Base-by-base conservation (phyloP, 2,329 filamentous ascomycete genomes). In the Emmonsia crescens region DNA sequence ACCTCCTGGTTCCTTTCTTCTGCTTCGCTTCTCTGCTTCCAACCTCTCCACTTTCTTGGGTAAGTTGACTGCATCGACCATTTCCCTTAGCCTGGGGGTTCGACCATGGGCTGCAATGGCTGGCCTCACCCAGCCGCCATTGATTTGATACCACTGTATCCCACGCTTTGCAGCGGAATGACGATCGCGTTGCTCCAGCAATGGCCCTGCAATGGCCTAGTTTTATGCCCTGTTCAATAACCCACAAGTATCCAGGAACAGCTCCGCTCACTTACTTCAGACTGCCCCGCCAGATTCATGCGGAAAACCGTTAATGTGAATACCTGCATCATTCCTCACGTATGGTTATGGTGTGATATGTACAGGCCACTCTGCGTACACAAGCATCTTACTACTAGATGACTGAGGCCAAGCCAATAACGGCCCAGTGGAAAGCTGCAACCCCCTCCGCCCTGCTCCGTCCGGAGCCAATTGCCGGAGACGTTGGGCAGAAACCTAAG, bases 401-500 rank as follows among this genome's bases (percentile, higher is more conserved):
- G 56, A 57, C 55, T 57, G 55, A 44, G 27, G 40, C 33, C 59
- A 60, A 33, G 9, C 44, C 33, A 59, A n/a, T 57, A 48, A 46
- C 21, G 51, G 49, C 60, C 40, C 31, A 27, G 52, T 56, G 44
- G 24, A 52, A 38, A 27, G 54, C 62, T 61, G 63, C 59, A 61
- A 51, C 46, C 52, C 24, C 57, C 40, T 59, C 63, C 63, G 54
- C 61, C 61, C 55, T 61, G 51, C 49, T 52, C 58, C 46, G 29
- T 5, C 48, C 59, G 61, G 58, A 57, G 36, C 63, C 61, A 63
- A 64, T 64, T 63, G 59, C 55, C 40, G 10, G 16, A 36, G 38
- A 58, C 49, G 57, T 63, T 63, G 63, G 61, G 63, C 63, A 63
- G 59, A 57, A 63, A 63, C 48, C 57, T 59, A 27, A 59, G 31